A percentile compares a stretch with the other conserved stretches of the same genome.
Conservation (phyloP, 495 filamentous ascomycete genomes). For the Penicillium dipodomyicola region DNA sequence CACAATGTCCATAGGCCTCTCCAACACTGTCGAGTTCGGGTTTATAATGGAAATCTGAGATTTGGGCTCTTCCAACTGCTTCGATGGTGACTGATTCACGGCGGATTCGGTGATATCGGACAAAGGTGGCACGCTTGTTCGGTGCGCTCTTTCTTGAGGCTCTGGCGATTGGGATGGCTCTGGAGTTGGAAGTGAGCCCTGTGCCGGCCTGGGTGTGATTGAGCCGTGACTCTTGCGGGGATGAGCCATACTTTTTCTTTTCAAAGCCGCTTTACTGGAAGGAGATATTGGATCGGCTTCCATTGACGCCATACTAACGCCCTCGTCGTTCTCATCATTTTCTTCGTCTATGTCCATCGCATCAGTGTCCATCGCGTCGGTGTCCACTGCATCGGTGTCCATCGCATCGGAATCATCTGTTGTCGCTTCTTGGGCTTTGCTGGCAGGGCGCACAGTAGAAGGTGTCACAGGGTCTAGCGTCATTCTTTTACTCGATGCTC, state of each 20-base stretch:
- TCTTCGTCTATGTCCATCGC: slow-evolving; percentile 19
- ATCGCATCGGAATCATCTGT: slow-evolving; percentile 35
- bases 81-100: slow-evolving; percentile 57
- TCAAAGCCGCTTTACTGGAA: slow-evolving; percentile 56
- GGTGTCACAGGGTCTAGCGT: slow-evolving; percentile 53
- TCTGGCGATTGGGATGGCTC: slow-evolving; percentile 56
- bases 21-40: slow-evolving; percentile 68
- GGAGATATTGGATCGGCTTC: slow-evolving; percentile 58
- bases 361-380: slow-evolving; percentile 26
- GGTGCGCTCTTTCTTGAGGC: slow-evolving; percentile 46
- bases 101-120: slow-evolving; percentile 74
- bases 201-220: slow-evolving; percentile 40
- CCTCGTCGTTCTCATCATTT: slow-evolving; percentile 36
- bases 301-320: slow-evolving; percentile 39
- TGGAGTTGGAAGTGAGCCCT: slow-evolving; percentile 58
- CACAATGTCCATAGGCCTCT: slow-evolving; percentile 93
- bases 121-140: slow-evolving; percentile 59
- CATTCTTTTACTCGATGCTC: slow-evolving; percentile 55
- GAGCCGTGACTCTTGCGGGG: slow-evolving; percentile 53
- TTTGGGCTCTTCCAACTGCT: slow-evolving; percentile 39
- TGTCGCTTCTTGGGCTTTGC: slow-evolving; percentile 36
- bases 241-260: slow-evolving; percentile 67
- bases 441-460: slow-evolving; percentile 34
- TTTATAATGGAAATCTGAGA: slow-evolving; percentile 63
- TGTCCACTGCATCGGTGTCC: slow-evolving; percentile 18